Percentiles rank a stretch among this genome's conserved stretches.
phyloP scores from a whole-genome alignment of 768 basidiomycete genomes.

The Baorangia bicolor region DNA sequence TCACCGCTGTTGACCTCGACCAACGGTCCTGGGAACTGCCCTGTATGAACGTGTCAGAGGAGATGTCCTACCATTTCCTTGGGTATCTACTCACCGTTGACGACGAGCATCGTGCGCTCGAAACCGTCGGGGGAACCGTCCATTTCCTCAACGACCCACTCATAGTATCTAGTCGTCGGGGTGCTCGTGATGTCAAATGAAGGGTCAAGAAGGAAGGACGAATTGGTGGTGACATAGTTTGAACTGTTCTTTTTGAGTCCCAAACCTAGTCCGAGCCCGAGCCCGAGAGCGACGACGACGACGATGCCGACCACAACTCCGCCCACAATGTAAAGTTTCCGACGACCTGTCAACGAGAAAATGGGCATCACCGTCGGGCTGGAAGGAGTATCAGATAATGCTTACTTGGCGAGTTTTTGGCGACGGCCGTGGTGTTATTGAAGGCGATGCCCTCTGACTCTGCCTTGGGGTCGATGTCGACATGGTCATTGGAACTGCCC shows the following conservation, averaged over 20 bases:
- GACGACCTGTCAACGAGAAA: slow-evolving; percentile 14
- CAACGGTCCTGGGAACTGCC: slow-evolving; percentile 36
- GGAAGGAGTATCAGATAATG: neutral
- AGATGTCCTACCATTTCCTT: neutral
- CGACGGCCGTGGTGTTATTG: neutral
- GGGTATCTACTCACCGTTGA: slow-evolving; percentile 37
- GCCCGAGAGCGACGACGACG: slow-evolving; percentile 22
- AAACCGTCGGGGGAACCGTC: slow-evolving; percentile 42
- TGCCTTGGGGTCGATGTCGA: neutral
- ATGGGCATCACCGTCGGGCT: neutral
- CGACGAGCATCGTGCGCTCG: slow-evolving; percentile 43
- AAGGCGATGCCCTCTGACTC: slow-evolving; percentile 1
- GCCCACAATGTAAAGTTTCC: slow-evolving; percentile 18
- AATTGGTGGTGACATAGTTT: slow-evolving; percentile 23
- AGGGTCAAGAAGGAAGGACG: slow-evolving; percentile 30
- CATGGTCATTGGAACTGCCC: slow-evolving; percentile 4
- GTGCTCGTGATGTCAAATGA: slow-evolving; percentile 26
- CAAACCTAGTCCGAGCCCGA: slow-evolving; percentile 31
- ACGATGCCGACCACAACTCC: slow-evolving; percentile 12
- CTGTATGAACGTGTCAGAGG: slow-evolving; percentile 15
- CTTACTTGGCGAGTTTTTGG: slow-evolving; percentile 8
- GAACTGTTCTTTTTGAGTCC: slow-evolving; percentile 23
- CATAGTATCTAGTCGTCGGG: slow-evolving; percentile 42
- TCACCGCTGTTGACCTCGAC: slow-evolving; percentile 37
- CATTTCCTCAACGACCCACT: slow-evolving; percentile 42